These are phyloP conservation scores for Magnaporthales sp. DNA, from an alignment of 2,329 filamentous ascomycete genomes.

Conservation along the genomic window DNA sequence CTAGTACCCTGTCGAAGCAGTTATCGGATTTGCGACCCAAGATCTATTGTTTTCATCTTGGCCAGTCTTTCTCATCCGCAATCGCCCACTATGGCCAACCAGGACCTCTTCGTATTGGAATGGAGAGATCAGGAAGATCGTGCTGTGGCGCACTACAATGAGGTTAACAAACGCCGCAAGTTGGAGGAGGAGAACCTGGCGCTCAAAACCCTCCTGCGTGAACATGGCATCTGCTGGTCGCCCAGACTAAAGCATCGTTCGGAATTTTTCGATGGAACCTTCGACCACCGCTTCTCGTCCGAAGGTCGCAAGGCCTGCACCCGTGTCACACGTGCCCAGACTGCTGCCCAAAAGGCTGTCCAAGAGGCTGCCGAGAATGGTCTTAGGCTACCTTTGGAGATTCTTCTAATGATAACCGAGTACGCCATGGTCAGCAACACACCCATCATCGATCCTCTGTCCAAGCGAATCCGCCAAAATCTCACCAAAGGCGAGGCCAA, in stretches of 20 bases:
- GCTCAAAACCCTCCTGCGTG: conserved; percentile 41
- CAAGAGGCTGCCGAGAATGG: conserved; percentile 11
- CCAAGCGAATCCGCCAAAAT: conserved; percentile 30
- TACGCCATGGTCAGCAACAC: conserved; percentile 38
- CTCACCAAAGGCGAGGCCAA: conserved; percentile 33
- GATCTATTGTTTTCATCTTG: background rate
- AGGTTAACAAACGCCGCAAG: conserved; percentile 33
- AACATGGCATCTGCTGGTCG: conserved; percentile 44
- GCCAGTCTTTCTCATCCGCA: background rate
- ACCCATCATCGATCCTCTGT: conserved; percentile 47
- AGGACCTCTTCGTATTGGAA: conserved; percentile 1
- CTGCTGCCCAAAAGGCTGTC: conserved; percentile 7
- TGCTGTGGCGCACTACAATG: conserved; percentile 37
- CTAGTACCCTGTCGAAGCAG: background rate
- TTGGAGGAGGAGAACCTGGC: conserved; percentile 39
- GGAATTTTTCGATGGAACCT: conserved; percentile 6
- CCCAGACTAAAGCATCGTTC: conserved; percentile 21
- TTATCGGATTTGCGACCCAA: background rate
- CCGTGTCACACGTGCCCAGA: conserved; percentile 17
- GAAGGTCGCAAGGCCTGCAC: conserved; percentile 11
- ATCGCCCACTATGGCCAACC: background rate
- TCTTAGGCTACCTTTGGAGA: conserved; percentile 34
- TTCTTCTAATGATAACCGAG: conserved; percentile 41
- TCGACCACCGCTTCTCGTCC: conserved; percentile 5
- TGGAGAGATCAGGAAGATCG: conserved; percentile 38